phyloP scores from a whole-genome alignment of 352 stramenopile species.

The Phytophthora agathidicida region DNA sequence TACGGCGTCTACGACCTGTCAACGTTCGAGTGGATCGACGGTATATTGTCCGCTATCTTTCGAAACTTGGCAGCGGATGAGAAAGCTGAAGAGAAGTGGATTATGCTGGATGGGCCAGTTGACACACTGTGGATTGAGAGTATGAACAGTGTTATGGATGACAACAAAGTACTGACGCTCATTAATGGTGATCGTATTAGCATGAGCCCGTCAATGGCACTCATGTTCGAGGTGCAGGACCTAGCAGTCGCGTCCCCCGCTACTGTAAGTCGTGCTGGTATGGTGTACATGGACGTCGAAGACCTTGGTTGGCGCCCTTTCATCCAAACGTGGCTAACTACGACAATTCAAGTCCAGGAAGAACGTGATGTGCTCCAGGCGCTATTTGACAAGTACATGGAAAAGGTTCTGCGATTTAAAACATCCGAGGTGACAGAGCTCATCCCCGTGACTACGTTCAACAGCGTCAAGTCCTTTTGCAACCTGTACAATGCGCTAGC shows the following conservation, averaged over 20 bases:
- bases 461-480: slow-evolving; percentile 84
- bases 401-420: slow-evolving; percentile 78
- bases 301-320: slow-evolving; percentile 84
- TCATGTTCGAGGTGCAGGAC: slow-evolving; percentile 96
- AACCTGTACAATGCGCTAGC: slow-evolving; percentile 86
- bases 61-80: slow-evolving; percentile 78
- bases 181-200: slow-evolving; percentile 90
- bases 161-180: slow-evolving; percentile 88
- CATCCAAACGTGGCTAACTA: slow-evolving; percentile 76
- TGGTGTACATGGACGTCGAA: slow-evolving; percentile 94
- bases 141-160: slow-evolving; percentile 92
- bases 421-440: slow-evolving; percentile 67
- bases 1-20: slow-evolving; percentile 91
- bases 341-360: slow-evolving; percentile 62
- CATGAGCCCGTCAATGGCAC: slow-evolving; percentile 87
- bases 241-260: slow-evolving; percentile 93
- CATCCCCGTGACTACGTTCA: slow-evolving; percentile 83
- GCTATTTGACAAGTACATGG: slow-evolving; percentile 87
- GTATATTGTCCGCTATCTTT: slow-evolving; percentile 85
- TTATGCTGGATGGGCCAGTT: slow-evolving; percentile 88
- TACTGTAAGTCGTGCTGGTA: slow-evolving; percentile 92
- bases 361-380: slow-evolving; percentile 70
- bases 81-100: slow-evolving; percentile 87
- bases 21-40: slow-evolving; percentile 90
- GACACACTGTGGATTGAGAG: slow-evolving; percentile 91